These are phyloP conservation scores for Picochlorum sp. DNA, from an alignment of 139 green algal species.

Conservation along the genomic window DNA sequence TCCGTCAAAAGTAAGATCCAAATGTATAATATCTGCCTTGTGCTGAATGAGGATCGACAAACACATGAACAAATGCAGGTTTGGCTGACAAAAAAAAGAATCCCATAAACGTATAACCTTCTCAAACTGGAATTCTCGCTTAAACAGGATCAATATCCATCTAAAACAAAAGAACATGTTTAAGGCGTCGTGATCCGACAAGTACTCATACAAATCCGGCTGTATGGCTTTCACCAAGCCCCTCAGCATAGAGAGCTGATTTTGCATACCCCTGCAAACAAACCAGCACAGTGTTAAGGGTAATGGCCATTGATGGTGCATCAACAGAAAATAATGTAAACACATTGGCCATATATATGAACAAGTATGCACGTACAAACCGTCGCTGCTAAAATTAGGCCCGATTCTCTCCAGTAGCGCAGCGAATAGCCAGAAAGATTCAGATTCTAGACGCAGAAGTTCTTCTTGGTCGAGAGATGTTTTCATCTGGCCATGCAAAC, in stretches of 20 bases:
- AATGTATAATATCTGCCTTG: conserved; percentile 44
- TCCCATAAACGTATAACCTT: conserved; percentile 82
- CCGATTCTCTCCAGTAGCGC: conserved; percentile 68
- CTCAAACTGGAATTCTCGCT: conserved; percentile 77
- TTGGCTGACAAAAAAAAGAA: conserved; percentile 53
- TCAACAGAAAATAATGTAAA: no score
- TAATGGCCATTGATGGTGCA: no score
- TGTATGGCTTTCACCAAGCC: conserved; percentile 68
- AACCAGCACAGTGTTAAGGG: no score
- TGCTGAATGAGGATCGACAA: conserved; percentile 67
- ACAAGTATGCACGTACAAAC: conserved; percentile 71
- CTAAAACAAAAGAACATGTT: conserved; percentile 86
- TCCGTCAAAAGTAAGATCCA: conserved; percentile 55
- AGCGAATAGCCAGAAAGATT: conserved; percentile 71
- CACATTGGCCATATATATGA: no score
- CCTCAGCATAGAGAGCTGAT: no score
- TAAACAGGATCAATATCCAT: conserved; percentile 88
- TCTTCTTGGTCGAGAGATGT: no score
- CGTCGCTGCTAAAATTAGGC: conserved; percentile 66
- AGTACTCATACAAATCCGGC: conserved; percentile 56
- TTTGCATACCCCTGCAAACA: no score
- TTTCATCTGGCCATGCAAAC: no score
- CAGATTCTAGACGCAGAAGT: no score
- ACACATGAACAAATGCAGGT: conserved; percentile 78
- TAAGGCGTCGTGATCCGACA: conserved; percentile 52